Percentiles rank a stretch among this genome's conserved stretches.
phyloP scores from a whole-genome alignment of 768 basidiomycete species.

The Pleurotus cornucopiae region DNA sequence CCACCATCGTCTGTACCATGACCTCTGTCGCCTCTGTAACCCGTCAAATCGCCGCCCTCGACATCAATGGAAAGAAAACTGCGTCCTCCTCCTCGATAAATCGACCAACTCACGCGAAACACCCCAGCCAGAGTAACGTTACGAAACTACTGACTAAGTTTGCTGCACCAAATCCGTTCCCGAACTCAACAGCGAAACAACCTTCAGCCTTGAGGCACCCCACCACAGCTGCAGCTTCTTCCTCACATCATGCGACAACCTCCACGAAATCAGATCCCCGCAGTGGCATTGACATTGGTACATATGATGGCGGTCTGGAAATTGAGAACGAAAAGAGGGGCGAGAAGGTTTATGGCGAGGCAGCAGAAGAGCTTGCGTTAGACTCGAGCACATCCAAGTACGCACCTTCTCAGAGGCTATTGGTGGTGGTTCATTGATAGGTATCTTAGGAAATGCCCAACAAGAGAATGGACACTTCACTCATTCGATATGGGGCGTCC shows the following conservation, averaged over 20 bases:
- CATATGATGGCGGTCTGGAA: slow-evolving; percentile 97
- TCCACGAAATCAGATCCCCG: slow-evolving; percentile 23
- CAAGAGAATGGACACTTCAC: slow-evolving; percentile 79
- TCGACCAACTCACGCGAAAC: slow-evolving; percentile 42
- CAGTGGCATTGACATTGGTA: slow-evolving; percentile 68
- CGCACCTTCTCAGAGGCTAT: slow-evolving; percentile 16
- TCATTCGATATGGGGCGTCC: slow-evolving; percentile 94
- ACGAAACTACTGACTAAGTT: slow-evolving; percentile 74
- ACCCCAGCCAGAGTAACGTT: slow-evolving; percentile 55
- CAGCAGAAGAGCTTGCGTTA: slow-evolving; percentile 76
- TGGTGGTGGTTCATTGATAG: not conserved
- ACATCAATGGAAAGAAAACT: slow-evolving; percentile 52
- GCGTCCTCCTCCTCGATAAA: slow-evolving; percentile 23
- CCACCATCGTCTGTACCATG: slow-evolving; percentile 18
- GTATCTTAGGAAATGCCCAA: slow-evolving; percentile 53
- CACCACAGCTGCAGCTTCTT: slow-evolving; percentile 16
- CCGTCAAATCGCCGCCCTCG: slow-evolving; percentile 65
- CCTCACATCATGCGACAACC: slow-evolving; percentile 12
- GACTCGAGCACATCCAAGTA: slow-evolving; percentile 76
- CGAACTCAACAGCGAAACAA: slow-evolving; percentile 19
- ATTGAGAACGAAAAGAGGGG: slow-evolving; percentile 78
- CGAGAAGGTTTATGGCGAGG: slow-evolving; percentile 70
- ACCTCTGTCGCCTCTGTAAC: slow-evolving; percentile 56
- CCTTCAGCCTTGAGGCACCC: slow-evolving; percentile 44
- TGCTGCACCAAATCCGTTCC: slow-evolving; percentile 58